Percentiles rank a stretch among this genome's conserved stretches.
Evolutionary conservation across 1,284 basidiomycete genomes (phyloP).

Genomic region (Cryptococcus sp.): DNA sequence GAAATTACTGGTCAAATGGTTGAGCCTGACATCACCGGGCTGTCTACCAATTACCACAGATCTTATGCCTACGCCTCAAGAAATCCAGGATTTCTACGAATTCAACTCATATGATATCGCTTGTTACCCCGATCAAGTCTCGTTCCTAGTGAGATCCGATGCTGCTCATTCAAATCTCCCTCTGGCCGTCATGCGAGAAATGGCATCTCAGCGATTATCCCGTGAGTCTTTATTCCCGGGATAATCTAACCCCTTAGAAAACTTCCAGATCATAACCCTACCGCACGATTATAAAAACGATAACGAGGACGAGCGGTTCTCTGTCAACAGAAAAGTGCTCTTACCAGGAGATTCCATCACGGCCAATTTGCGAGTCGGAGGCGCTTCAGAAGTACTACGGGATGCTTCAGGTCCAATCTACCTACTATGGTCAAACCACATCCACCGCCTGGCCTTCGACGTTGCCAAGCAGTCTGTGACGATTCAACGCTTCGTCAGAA

Average conservation of each 20-base stretch:
- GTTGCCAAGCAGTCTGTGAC: constrained; percentile 75
- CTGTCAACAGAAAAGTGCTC: constrained; percentile 55
- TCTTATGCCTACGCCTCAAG: constrained; percentile 69
- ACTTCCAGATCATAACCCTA: constrained; percentile 85
- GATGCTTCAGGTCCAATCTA: constrained; percentile 70
- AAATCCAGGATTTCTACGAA: constrained; percentile 73
- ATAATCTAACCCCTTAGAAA: constrained; percentile 57
- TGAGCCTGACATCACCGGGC: constrained; percentile 71
- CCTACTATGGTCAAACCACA: constrained; percentile 90
- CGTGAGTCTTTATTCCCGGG: constrained; percentile 23
- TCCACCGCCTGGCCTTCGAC: constrained; percentile 81
- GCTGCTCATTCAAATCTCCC: constrained; percentile 57
- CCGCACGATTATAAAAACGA: constrained; percentile 34
- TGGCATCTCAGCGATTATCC: constrained; percentile 82
- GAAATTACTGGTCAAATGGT: constrained; percentile 91
- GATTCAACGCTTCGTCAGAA: constrained; percentile 78
- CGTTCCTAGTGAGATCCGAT: constrained; percentile 60
- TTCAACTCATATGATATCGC: constrained; percentile 57
- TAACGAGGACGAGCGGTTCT: constrained; percentile 12
- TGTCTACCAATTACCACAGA: constrained; percentile 93
- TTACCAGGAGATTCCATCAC: constrained; percentile 55
- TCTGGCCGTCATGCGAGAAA: constrained; percentile 81
- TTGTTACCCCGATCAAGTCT: constrained; percentile 44
- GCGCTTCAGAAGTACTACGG: constrained; percentile 68
- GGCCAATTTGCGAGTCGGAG: constrained; percentile 53